These are phyloP conservation scores for Aureobasidium melanogenum DNA, from an alignment of 2,329 filamentous ascomycete species.

Conservation along the genomic window DNA sequence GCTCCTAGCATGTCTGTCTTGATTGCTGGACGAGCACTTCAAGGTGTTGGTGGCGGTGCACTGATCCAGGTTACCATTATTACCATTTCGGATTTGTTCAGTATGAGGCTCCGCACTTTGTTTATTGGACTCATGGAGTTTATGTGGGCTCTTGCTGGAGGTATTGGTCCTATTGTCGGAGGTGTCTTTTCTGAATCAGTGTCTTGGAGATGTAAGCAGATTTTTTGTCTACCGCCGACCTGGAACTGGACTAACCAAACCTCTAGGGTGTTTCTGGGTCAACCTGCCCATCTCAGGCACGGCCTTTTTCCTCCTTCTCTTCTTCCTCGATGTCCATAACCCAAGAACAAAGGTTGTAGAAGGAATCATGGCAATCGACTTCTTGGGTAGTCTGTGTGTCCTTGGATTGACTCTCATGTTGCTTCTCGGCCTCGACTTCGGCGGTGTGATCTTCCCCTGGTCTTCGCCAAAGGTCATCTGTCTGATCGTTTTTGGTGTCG, in stretches of 20 bases:
- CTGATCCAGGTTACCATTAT: constrained; percentile 45
- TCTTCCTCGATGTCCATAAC: constrained; percentile 48
- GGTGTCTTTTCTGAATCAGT: constrained; percentile 5
- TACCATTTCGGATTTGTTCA: constrained; percentile 47
- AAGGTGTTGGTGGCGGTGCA: constrained; percentile 47
- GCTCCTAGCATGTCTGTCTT: constrained; percentile 42
- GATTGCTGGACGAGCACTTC: constrained; percentile 44
- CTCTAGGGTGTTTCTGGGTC: constrained; percentile 37
- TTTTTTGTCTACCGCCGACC: not conserved
- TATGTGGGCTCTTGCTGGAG: constrained; percentile 48
- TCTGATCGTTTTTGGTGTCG: constrained; percentile 42
- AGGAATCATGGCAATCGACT: constrained; percentile 45
- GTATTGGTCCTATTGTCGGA: constrained; percentile 44
- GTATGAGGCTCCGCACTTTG: constrained; percentile 30
- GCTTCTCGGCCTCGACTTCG: constrained; percentile 46
- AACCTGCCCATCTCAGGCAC: constrained; percentile 44
- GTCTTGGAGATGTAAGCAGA: constrained; percentile 31
- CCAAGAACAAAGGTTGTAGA: constrained; percentile 40
- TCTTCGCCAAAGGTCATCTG: constrained; percentile 46
- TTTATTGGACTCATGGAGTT: constrained; percentile 44
- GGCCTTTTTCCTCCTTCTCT: constrained; percentile 40
- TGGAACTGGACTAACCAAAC: constrained; percentile 4
- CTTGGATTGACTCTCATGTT: constrained; percentile 44
- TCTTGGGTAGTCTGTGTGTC: constrained; percentile 45
- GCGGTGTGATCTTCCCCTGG: constrained; percentile 46